Percentiles rank a stretch among this genome's conserved stretches.
Conservation (phyloP, 192 early-diverging fungal genomes). For the Rhizophagus prolifer region DNA sequence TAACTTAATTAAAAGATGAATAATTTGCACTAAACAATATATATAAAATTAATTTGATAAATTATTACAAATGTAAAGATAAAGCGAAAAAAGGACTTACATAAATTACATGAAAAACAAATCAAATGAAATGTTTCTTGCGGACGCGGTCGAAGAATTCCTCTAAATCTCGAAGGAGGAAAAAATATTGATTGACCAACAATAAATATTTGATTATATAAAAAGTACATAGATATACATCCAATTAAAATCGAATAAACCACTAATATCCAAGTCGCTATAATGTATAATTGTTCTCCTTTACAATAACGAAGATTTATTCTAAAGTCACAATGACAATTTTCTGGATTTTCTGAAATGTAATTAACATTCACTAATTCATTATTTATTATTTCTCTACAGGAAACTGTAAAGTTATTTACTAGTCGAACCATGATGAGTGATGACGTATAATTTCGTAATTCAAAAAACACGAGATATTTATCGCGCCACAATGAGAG, state of each 20-base stretch:
- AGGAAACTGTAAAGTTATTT: background rate
- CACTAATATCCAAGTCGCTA: background rate
- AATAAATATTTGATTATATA: background rate
- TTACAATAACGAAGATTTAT: conserved; percentile 4
- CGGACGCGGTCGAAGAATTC: conserved; percentile 19
- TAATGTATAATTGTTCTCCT: background rate
- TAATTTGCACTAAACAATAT: background rate
- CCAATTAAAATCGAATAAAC: background rate
- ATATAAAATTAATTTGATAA: background rate
- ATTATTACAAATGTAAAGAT: background rate
- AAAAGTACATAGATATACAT: background rate
- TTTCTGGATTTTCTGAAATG: background rate
- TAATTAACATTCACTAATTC: background rate
- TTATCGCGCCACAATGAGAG: too few species aligned
- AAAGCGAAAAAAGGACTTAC: background rate
- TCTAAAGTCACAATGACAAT: conserved; percentile 21
- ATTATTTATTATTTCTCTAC: conserved; percentile 1
- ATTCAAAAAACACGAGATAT: background rate
- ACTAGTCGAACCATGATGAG: background rate
- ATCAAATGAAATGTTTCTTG: conserved; percentile 12
- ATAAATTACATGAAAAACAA: background rate
- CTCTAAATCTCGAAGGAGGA: background rate
- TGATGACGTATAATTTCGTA: background rate
- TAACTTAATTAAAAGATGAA: background rate
- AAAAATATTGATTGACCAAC: background rate